Evolutionary conservation across 2,329 filamentous ascomycete species (phyloP).

Genomic region (Phyllosticta paracitricarpa): DNA sequence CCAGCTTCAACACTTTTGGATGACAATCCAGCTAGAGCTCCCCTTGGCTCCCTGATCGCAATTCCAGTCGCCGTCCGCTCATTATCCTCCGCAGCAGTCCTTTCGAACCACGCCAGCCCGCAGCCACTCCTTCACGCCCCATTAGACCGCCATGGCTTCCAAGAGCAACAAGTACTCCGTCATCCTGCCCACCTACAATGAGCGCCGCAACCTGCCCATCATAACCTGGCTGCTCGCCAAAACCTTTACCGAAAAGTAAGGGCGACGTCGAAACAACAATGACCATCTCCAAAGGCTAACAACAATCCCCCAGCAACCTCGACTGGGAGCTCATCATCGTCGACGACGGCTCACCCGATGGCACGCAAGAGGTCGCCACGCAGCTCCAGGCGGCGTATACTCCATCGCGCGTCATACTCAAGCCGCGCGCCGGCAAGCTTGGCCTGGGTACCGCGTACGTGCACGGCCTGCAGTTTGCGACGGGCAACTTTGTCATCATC

Average conservation of each 20-base stretch:
- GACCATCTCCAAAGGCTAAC: conserved; percentile 45
- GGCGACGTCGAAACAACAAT: conserved; percentile 4
- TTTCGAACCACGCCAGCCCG: neutral
- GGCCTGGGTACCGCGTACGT: conserved; percentile 96
- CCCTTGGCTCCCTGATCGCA: neutral
- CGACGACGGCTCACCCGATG: conserved; percentile 95
- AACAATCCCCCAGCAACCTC: conserved; percentile 55
- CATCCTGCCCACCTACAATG: conserved; percentile 96
- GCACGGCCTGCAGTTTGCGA: conserved; percentile 80
- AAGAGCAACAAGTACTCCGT: conserved; percentile 68
- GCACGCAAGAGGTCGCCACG: conserved; percentile 79
- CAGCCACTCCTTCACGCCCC: neutral
- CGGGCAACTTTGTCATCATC: conserved; percentile 95
- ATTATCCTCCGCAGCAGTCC: neutral
- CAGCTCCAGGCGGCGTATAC: conserved; percentile 83
- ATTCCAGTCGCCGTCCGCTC: conserved; percentile 2
- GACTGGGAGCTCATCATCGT: conserved; percentile 98
- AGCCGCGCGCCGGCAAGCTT: conserved; percentile 85
- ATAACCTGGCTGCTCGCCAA: conserved; percentile 88
- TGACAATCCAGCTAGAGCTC: neutral
- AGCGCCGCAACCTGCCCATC: conserved; percentile 93
- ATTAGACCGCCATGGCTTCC: conserved; percentile 4
- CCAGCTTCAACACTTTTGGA: neutral
- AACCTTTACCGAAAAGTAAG: conserved; percentile 81
- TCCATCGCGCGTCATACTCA: conserved; percentile 65